These are phyloP conservation scores for Hylodesmum podocarpum DNA, from an alignment of 306 rosid genomes.

Conservation along the genomic window DNA sequence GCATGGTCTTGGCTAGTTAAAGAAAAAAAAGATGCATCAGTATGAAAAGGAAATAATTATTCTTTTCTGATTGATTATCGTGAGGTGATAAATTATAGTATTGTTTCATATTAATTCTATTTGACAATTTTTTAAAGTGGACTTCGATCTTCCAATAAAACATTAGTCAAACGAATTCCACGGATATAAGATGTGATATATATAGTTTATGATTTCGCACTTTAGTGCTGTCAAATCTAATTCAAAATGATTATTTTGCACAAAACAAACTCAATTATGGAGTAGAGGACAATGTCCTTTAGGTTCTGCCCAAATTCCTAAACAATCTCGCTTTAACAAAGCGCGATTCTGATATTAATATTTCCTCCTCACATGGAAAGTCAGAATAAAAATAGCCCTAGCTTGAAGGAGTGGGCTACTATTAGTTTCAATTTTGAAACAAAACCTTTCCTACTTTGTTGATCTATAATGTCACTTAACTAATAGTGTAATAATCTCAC, in stretches of 20 bases:
- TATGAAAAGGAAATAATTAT: neutral
- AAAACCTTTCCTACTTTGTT: neutral
- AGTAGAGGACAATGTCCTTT: constrained; percentile 2
- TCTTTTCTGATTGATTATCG: neutral
- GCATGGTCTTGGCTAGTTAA: neutral
- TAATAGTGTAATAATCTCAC: neutral
- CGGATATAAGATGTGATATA: neutral
- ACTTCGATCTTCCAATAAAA: constrained; percentile 46
- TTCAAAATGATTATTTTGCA: constrained; percentile 14
- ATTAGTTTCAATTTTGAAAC: constrained; percentile 20
- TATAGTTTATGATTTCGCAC: constrained; percentile 22
- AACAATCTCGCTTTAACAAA: neutral
- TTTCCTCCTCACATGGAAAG: neutral
- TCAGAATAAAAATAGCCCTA: neutral
- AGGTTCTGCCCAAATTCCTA: neutral
- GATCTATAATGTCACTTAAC: neutral
- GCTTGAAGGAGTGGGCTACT: neutral
- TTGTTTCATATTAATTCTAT: constrained; percentile 16
- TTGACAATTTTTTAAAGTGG: constrained; percentile 26
- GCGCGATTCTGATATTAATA: neutral
- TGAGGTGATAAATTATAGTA: constrained; percentile 14
- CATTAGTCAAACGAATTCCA: constrained; percentile 44
- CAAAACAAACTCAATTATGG: constrained; percentile 15
- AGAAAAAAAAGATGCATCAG: neutral
- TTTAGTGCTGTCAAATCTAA: constrained; percentile 74